Conservation (phyloP, 2,329 filamentous ascomycete species). For the Penicillium vulpinum region DNA sequence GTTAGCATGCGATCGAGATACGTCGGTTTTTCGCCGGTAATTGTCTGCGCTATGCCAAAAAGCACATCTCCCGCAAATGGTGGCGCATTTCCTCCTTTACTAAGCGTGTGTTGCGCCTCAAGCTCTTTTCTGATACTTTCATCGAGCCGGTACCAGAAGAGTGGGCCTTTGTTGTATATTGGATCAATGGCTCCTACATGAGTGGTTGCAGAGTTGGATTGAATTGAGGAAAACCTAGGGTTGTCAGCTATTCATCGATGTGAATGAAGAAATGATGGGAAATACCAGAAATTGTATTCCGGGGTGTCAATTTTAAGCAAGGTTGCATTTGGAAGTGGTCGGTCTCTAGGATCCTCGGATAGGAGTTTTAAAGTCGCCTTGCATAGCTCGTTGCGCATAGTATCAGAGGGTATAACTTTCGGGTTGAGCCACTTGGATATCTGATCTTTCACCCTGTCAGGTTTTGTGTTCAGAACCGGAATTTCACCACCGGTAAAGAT, state of each 20-base stretch:
- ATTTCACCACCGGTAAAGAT: constrained; percentile 23
- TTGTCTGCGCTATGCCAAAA: constrained; percentile 28
- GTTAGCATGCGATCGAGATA: constrained; percentile 26
- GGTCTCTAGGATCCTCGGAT: constrained; percentile 24
- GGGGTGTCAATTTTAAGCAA: constrained; percentile 21
- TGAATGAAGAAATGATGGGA: not conserved
- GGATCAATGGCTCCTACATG: constrained; percentile 26
- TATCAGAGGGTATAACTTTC: constrained; percentile 20
- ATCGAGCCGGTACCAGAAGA: constrained; percentile 31
- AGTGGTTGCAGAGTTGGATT: constrained; percentile 10
- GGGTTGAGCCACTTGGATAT: constrained; percentile 16
- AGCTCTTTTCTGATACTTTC: constrained; percentile 24
- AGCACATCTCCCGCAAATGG: constrained; percentile 25
- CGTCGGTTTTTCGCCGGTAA: constrained; percentile 24
- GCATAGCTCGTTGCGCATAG: constrained; percentile 19
- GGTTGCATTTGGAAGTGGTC: constrained; percentile 20
- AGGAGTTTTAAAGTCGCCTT: constrained; percentile 21
- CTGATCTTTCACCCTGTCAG: constrained; percentile 11
- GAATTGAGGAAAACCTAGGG: constrained; percentile 22
- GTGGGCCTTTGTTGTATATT: constrained; percentile 29
- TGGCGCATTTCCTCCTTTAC: constrained; percentile 11
- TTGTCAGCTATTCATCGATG: not conserved
- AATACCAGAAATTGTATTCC: constrained; percentile 26
- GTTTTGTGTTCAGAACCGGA: constrained; percentile 10
- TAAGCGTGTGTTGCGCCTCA: constrained; percentile 23